Evolutionary conservation across 169 alveolate species (phyloP).

Genomic region (Eimeria brunetti): DNA sequence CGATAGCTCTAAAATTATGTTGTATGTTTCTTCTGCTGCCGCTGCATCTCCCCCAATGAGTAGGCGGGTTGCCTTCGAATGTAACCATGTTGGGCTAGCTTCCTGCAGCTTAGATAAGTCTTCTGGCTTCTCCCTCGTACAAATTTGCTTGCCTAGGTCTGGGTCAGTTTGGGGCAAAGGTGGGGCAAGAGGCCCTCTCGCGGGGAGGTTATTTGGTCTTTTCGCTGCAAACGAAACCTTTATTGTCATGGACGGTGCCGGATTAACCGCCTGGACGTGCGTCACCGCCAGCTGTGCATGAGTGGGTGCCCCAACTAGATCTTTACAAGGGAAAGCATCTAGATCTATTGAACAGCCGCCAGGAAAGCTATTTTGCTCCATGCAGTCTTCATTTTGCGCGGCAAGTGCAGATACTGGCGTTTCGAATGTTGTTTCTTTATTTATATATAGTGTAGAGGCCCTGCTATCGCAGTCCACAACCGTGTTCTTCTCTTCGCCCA

Average conservation of each 20-base stretch:
- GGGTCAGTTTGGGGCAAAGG: slow-evolving; percentile 35
- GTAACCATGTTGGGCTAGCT: slow-evolving; percentile 43
- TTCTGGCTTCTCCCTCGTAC: slow-evolving; percentile 14
- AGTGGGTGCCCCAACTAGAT: neutral
- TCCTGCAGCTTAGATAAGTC: slow-evolving; percentile 39
- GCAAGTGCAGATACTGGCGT: neutral
- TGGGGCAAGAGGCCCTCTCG: slow-evolving; percentile 54
- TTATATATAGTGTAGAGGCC: neutral
- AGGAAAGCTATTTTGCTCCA: too few species aligned
- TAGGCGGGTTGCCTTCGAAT: slow-evolving; percentile 65
- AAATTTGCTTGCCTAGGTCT: neutral
- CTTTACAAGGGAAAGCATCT: neutral
- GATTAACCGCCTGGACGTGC: neutral
- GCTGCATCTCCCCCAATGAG: slow-evolving; percentile 43
- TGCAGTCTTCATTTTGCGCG: neutral
- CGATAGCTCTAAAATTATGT: neutral
- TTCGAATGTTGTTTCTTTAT: neutral
- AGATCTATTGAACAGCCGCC: neutral
- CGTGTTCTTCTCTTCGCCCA: neutral
- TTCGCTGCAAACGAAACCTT: slow-evolving; percentile 62
- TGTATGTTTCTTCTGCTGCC: slow-evolving; percentile 53
- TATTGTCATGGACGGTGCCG: slow-evolving; percentile 11
- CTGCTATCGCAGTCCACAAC: neutral
- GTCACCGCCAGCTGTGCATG: neutral
- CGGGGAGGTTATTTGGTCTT: slow-evolving; percentile 43